Evolutionary conservation across 2,329 filamentous ascomycete genomes (phyloP), one percentile per base, ranked within the genome.

Genomic region (Pseudopithomyces maydicus): DNA sequence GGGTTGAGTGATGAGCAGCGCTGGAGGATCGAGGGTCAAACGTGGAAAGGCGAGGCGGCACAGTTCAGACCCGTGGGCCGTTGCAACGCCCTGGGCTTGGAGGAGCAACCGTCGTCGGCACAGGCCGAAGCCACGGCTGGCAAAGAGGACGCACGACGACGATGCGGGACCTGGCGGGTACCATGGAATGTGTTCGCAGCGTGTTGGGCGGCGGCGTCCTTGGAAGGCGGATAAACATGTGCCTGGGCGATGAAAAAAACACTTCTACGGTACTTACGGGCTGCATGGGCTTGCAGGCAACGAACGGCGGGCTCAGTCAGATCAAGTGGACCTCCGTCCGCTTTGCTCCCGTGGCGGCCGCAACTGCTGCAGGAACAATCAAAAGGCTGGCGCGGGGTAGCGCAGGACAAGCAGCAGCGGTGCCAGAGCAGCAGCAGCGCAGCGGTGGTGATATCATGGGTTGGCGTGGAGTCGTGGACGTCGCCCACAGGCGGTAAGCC

Each of bases 301-400:
- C n/a, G 42, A 56, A 56, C 52, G 39, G 32, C 32, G 29, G 50
- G 55, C 55, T 60, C 49, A 36, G 52, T 61, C 36, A 58, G 47
- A 54, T 35, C 20, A 36, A 45, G 39, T 33, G 35, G 43, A 33
- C 42, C 38, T 53, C 46, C 35, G 54, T 43, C 51, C 51, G 41
- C n/a, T n/a, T 55, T 54, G 58, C 53, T 42, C 41, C 53, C 54
- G 50, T 46, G 61, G 62, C 56, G 55, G 53, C 64, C 52, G 59
- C 58, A 60, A 59, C 67, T 63, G 64, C 63, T 69, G 66, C 68
- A 72, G 68, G 67, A 66, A 72, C 67, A 49, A 49, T 4, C 36
- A 19, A 39, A 44, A 32, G 41, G 20, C 14, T 11, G 32, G 19
- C 26, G 12, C 8, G 3, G 17, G 29, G 19, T 35, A 23, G 33